Conservation (phyloP, 2,329 filamentous ascomycete species). For the Chalaropsis thielavioides region DNA sequence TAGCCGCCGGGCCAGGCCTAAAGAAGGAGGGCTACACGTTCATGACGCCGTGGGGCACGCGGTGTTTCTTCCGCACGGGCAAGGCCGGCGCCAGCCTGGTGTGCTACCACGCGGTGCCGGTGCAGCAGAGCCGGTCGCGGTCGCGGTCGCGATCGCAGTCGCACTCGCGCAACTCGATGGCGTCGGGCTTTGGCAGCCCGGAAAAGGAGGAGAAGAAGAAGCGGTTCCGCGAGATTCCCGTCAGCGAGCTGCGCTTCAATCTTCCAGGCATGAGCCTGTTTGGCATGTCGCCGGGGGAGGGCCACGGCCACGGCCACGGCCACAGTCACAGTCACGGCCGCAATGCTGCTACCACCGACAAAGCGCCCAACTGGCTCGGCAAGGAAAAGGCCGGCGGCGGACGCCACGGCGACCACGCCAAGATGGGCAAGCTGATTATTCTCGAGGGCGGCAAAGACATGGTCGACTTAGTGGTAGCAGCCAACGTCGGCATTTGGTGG, state of each 20-base stretch:
- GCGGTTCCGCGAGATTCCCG: conserved; percentile 25
- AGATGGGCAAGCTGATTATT: conserved; percentile 85
- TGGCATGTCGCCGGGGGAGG: conserved; percentile 26
- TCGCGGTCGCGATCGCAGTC: conserved; percentile 20
- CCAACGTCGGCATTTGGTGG: conserved; percentile 92
- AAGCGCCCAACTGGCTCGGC: conserved; percentile 56
- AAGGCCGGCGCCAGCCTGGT: conserved; percentile 58
- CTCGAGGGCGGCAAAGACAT: conserved; percentile 86
- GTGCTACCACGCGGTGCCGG: conserved; percentile 56
- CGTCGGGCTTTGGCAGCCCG: not conserved
- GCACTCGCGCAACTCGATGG: conserved; percentile 18
- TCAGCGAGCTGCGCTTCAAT: conserved; percentile 86
- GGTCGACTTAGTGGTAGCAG: conserved; percentile 81
- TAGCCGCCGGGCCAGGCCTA: conserved; percentile 31
- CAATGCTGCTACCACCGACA: conserved; percentile 28
- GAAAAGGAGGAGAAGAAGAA: conserved; percentile 1
- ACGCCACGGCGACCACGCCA: conserved; percentile 70
- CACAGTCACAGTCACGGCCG: too few relatives aligned
- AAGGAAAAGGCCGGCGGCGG: conserved; percentile 77
- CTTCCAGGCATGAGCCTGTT: conserved; percentile 48
- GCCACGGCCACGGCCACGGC: not conserved
- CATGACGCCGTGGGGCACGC: conserved; percentile 70
- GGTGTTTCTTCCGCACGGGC: conserved; percentile 73
- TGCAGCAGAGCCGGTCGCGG: conserved; percentile 21
- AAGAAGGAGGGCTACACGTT: conserved; percentile 60